Percentiles rank a stretch among this genome's conserved stretches.
Evolutionary conservation across 129 eudicot species (phyloP).

Genomic region (Ambrosia trifida): DNA sequence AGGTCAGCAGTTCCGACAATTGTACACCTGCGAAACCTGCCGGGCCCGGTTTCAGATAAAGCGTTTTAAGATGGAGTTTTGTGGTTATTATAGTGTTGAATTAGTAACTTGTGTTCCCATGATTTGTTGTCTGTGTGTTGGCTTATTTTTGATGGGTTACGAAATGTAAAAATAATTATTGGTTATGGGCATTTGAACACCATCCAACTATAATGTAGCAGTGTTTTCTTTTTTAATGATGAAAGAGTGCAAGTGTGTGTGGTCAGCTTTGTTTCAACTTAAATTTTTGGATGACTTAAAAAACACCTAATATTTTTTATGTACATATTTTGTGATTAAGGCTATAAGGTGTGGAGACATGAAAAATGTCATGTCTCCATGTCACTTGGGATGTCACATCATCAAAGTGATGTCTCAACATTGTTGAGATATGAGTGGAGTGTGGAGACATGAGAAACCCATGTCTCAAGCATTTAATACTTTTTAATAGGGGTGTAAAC

Average conservation of each 20-base stretch:
- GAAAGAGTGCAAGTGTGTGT: neutral
- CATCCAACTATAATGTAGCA: constrained; percentile 21
- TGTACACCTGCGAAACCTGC: constrained; percentile 30
- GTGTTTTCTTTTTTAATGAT: neutral
- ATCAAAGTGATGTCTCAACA: too few relatives aligned
- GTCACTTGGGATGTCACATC: too few relatives aligned
- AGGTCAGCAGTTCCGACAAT: constrained; percentile 44
- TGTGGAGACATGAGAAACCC: too few relatives aligned
- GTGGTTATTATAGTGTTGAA: constrained; percentile 19
- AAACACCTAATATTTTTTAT: neutral
- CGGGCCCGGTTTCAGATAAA: constrained; percentile 32
- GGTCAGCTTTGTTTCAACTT: neutral
- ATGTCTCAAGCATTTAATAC: too few relatives aligned
- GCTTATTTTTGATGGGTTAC: constrained; percentile 4
- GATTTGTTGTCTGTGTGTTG: neutral
- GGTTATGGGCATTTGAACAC: constrained; percentile 21
- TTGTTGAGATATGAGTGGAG: too few relatives aligned
- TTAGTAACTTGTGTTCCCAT: constrained; percentile 1
- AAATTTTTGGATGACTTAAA: neutral
- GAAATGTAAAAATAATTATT: constrained; percentile 32
- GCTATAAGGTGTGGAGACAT: too few relatives aligned
- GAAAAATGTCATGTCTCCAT: too few relatives aligned
- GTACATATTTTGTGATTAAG: neutral
- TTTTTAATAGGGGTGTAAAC: too few relatives aligned
- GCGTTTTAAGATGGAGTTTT: neutral